Percentiles rank a stretch among this genome's conserved stretches.
phyloP scores from a whole-genome alignment of 441 rosid species.

The Bruguiera hainesii region DNA sequence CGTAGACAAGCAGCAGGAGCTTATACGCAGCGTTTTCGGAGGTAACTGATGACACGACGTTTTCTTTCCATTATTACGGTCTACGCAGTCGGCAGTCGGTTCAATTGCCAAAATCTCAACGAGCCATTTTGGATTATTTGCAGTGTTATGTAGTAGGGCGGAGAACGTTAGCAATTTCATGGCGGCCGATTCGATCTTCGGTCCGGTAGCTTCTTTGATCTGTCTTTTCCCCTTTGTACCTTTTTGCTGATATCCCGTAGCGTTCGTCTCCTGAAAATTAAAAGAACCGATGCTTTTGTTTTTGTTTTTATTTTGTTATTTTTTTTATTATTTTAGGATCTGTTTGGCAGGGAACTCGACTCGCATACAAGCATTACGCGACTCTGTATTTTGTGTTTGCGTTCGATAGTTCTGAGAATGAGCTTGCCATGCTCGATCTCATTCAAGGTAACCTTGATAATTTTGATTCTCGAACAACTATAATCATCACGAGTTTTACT shows the following conservation, averaged over 20 bases:
- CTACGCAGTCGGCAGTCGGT: neutral
- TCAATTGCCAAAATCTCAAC: neutral
- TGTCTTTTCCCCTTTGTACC: too few species aligned
- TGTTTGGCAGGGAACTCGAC: constrained; percentile 60
- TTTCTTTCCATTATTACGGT: neutral
- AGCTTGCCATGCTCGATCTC: constrained; percentile 94
- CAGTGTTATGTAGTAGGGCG: constrained; percentile 83
- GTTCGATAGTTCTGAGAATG: constrained; percentile 87
- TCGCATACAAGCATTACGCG: constrained; percentile 89
- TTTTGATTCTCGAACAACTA: neutral
- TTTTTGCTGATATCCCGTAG: too few species aligned
- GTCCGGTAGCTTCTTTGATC: constrained; percentile 50
- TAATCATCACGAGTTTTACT: neutral
- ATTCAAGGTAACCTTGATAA: constrained; percentile 56
- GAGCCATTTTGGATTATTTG: constrained; percentile 16
- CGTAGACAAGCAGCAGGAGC: constrained; percentile 86
- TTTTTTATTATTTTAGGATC: constrained; percentile 1
- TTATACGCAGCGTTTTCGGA: constrained; percentile 72
- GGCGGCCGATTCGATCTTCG: constrained; percentile 77
- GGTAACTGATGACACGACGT: constrained; percentile 25
- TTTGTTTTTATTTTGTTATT: neutral
- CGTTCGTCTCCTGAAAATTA: too few species aligned
- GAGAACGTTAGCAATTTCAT: constrained; percentile 92
- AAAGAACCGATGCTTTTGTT: neutral
- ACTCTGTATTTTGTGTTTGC: constrained; percentile 83